These are phyloP conservation scores for Westerdykella aurantiaca DNA, from an alignment of 2,329 filamentous ascomycete species.

Conservation along the genomic window DNA sequence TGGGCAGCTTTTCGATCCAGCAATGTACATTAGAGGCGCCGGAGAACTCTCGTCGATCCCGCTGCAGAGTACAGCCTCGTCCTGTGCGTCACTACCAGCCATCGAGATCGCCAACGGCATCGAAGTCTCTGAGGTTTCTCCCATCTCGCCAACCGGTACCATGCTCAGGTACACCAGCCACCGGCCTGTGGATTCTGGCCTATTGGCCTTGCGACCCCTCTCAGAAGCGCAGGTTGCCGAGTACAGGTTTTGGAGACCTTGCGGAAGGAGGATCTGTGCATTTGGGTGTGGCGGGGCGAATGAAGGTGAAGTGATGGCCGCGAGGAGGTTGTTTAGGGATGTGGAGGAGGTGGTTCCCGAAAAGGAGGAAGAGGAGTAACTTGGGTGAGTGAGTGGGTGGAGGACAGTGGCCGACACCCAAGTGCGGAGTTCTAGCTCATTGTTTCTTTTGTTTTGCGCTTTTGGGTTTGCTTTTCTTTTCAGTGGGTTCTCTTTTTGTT, in stretches of 20 bases:
- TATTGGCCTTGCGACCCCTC: slow-evolving; percentile 26
- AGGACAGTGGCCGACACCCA: no score
- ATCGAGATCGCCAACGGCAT: slow-evolving; percentile 29
- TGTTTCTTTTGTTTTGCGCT: no score
- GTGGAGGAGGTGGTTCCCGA: slow-evolving; percentile 12
- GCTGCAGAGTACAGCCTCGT: not conserved
- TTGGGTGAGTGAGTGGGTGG: no score
- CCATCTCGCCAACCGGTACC: slow-evolving; percentile 22
- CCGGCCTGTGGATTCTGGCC: slow-evolving; percentile 20
- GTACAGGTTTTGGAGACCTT: slow-evolving; percentile 34
- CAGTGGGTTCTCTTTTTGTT: no score
- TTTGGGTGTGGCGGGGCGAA: slow-evolving; percentile 28
- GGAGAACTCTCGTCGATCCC: not conserved
- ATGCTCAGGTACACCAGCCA: slow-evolving; percentile 29
- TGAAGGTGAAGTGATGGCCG: slow-evolving; percentile 26
- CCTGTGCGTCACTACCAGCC: slow-evolving; percentile 1
- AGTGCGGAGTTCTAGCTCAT: no score
- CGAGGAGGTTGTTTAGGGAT: slow-evolving; percentile 26
- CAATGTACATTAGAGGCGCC: not conserved
- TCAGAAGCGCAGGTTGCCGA: slow-evolving; percentile 31
- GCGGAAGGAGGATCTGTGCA: slow-evolving; percentile 23
- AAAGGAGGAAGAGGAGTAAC: slow-evolving; percentile 3
- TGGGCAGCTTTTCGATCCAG: not conserved
- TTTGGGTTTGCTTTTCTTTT: no score
- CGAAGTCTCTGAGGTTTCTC: slow-evolving; percentile 17